Percentiles rank a stretch among this genome's conserved stretches.
These are phyloP conservation scores for Umbellularia californica DNA, from an alignment of 164 flowering plant species.

Conservation along the genomic window DNA sequence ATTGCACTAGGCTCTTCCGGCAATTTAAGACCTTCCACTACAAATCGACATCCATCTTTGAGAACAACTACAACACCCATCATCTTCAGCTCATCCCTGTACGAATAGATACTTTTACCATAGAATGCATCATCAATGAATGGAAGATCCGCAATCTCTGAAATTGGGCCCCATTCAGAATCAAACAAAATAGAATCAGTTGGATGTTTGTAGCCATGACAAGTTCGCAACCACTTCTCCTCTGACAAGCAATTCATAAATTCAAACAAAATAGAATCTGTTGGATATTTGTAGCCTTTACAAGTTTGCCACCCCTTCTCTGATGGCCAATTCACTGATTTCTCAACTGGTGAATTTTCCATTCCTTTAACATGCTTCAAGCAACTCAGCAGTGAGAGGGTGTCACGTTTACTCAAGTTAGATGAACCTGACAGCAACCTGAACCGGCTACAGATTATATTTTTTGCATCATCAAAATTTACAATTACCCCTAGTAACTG, in stretches of 20 bases:
- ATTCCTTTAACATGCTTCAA: not conserved
- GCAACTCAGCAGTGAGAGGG: conserved; percentile 2
- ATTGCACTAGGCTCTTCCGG: conserved; percentile 12
- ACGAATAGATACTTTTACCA: conserved; percentile 8
- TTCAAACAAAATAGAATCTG: conserved; percentile 11
- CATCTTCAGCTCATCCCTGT: conserved; percentile 14
- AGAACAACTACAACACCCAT: conserved; percentile 22
- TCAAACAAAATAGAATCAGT: conserved; percentile 12
- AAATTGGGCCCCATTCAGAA: conserved; percentile 15
- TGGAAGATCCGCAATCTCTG: conserved; percentile 22
- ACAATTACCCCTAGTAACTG: not conserved
- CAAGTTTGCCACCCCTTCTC: not conserved
- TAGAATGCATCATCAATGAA: conserved; percentile 16
- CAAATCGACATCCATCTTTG: not conserved
- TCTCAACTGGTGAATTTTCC: not conserved
- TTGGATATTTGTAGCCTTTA: conserved; percentile 39
- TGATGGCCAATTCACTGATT: too few species aligned
- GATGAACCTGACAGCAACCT: not conserved
- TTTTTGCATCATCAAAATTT: not conserved
- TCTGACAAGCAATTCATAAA: not conserved
- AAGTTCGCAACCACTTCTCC: not conserved
- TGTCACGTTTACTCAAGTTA: not conserved
- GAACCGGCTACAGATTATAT: not conserved
- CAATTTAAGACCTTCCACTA: conserved; percentile 12
- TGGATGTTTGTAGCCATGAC: conserved; percentile 41